Conservation (phyloP, 257 asterid species). For the Datura wrightii region DNA sequence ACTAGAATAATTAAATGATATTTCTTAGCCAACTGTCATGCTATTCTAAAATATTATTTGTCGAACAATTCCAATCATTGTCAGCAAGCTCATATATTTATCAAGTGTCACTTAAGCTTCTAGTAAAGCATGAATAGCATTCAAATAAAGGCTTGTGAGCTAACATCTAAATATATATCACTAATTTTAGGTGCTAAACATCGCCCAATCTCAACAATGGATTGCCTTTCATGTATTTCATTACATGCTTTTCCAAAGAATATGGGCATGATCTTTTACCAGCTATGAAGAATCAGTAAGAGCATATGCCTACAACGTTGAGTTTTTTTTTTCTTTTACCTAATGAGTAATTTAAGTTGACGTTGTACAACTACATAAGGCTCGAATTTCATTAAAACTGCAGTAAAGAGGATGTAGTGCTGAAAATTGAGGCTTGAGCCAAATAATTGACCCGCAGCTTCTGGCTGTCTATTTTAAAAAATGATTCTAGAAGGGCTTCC, state of each 20-base stretch:
- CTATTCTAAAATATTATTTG: conserved; percentile 2
- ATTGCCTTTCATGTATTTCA: background rate
- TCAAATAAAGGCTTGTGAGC: conserved; percentile 14
- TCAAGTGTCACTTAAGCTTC: background rate
- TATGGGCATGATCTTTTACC: conserved; percentile 10
- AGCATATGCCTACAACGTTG: background rate
- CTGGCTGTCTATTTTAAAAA: background rate
- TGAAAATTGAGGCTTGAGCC: background rate
- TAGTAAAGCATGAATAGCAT: conserved; percentile 13
- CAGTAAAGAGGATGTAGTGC: background rate
- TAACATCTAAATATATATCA: conserved; percentile 20
- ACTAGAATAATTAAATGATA: background rate
- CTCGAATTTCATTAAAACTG: conserved; percentile 16
- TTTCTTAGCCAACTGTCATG: conserved; percentile 4
- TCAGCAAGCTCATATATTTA: background rate
- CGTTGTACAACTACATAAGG: conserved; percentile 8
- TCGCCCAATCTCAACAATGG: background rate
- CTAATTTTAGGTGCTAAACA: conserved; percentile 22
- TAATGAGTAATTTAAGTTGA: background rate
- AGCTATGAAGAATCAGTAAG: background rate
- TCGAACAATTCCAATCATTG: background rate
- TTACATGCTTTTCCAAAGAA: background rate
- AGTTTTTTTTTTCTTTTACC: background rate
- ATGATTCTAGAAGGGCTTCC: conserved; percentile 13
- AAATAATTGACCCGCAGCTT: conserved; percentile 9